These are phyloP conservation scores for Coemansia javaensis DNA, from an alignment of 192 early-diverging fungal genomes.

Conservation along the genomic window DNA sequence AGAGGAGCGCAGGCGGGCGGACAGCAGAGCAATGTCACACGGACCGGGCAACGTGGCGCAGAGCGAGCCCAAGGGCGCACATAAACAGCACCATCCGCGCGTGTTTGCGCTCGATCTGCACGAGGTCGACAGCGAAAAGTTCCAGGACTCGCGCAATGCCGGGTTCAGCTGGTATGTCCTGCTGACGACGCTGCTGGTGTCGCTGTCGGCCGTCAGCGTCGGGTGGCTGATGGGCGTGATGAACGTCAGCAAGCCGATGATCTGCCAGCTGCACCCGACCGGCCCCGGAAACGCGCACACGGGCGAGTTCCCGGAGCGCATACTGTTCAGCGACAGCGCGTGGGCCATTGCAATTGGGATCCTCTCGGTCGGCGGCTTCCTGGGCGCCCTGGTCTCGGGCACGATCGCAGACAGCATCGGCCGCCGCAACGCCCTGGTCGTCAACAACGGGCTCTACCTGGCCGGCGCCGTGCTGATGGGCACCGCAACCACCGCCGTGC, in stretches of 20 bases:
- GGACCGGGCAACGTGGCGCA: too few species aligned
- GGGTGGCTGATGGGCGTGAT: conserved; percentile 36
- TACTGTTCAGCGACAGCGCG: conserved; percentile 27
- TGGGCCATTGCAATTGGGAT: conserved; percentile 53
- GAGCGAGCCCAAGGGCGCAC: neutral
- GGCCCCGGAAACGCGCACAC: neutral
- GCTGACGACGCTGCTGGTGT: conserved; percentile 27
- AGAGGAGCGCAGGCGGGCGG: too few species aligned
- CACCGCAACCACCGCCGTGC: conserved; percentile 53
- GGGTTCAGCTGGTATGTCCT: conserved; percentile 44
- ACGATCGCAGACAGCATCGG: conserved; percentile 54
- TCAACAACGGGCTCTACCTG: conserved; percentile 63
- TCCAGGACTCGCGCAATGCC: conserved; percentile 42
- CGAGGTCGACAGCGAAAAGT: conserved; percentile 37
- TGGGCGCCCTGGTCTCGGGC: conserved; percentile 58
- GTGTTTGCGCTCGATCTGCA: conserved; percentile 44
- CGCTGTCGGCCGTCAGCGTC: conserved; percentile 35
- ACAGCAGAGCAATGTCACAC: too few species aligned
- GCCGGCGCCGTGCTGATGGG: conserved; percentile 61
- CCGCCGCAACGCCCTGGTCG: conserved; percentile 59
- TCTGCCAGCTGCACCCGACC: conserved; percentile 20
- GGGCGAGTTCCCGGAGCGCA: conserved; percentile 22
- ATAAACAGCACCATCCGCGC: conserved; percentile 7
- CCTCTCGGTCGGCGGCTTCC: conserved; percentile 56
- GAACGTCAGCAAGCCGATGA: conserved; percentile 34